These are phyloP conservation scores for Lasiodiplodia sp. DNA, from an alignment of 2,329 filamentous ascomycete species.

Conservation along the genomic window DNA sequence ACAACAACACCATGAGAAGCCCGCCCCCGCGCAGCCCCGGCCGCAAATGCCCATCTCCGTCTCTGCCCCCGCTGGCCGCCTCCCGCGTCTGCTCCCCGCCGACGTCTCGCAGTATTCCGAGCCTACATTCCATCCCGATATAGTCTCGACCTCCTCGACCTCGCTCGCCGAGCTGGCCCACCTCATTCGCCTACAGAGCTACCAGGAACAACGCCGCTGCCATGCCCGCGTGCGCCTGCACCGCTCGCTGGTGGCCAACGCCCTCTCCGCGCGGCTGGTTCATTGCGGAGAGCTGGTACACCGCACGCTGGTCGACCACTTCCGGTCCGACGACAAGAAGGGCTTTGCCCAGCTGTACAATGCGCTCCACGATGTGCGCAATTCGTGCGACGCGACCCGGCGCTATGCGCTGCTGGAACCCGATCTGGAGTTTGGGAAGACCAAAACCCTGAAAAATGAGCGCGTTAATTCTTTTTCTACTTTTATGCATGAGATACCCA, in stretches of 20 bases:
- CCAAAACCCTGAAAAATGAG: conserved; percentile 49
- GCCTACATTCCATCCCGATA: conserved; percentile 63
- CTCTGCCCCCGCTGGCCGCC: conserved; percentile 53
- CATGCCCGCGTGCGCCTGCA: conserved; percentile 77
- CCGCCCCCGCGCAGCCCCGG: conserved; percentile 25
- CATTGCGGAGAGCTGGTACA: conserved; percentile 78
- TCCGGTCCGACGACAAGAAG: conserved; percentile 80
- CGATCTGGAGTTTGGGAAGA: conserved; percentile 67
- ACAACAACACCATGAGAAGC: conserved; percentile 35
- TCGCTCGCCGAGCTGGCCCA: conserved; percentile 80
- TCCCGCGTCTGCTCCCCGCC: conserved; percentile 66
- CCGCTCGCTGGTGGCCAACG: conserved; percentile 76
- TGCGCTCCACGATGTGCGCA: conserved; percentile 79
- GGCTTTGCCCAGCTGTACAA: conserved; percentile 77
- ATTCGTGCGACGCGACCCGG: conserved; percentile 75
- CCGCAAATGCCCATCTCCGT: conserved; percentile 52
- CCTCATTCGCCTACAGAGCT: conserved; percentile 77
- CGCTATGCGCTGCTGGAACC: conserved; percentile 76
- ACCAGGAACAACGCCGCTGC: conserved; percentile 80
- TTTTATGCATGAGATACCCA: conserved; percentile 73
- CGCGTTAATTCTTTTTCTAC: conserved; percentile 55
- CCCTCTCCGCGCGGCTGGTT: conserved; percentile 75
- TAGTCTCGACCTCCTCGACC: conserved; percentile 66
- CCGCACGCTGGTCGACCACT: conserved; percentile 78
- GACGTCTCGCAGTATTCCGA: conserved; percentile 73